Evolutionary conservation across 192 early-diverging fungal species (phyloP).

Genomic region (Coemansia sp.): DNA sequence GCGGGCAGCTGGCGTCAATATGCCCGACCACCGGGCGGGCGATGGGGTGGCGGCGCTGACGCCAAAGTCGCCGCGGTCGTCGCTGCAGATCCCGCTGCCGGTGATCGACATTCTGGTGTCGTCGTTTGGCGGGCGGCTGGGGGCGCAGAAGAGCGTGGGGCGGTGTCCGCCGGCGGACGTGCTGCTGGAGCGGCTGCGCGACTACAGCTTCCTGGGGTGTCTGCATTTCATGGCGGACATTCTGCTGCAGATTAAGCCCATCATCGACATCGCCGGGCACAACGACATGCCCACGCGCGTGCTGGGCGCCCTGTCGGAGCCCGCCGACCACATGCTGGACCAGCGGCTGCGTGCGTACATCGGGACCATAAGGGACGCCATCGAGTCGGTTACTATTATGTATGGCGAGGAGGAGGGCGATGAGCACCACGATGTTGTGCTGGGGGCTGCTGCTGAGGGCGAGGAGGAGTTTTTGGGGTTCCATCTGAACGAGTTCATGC

Average conservation of each 20-base stretch:
- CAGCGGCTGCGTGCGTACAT: conserved; percentile 41
- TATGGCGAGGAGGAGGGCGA: conserved; percentile 40
- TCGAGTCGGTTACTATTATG: conserved; percentile 49
- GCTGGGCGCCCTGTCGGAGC: conserved; percentile 23
- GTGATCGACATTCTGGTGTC: conserved; percentile 41
- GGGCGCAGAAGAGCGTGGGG: conserved; percentile 34
- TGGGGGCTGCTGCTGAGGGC: not conserved
- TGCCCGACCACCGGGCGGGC: conserved; percentile 10
- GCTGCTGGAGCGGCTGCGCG: conserved; percentile 34
- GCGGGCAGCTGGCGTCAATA: conserved; percentile 13
- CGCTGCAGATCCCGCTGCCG: conserved; percentile 44
- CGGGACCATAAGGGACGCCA: conserved; percentile 33
- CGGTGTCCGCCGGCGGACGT: conserved; percentile 41
- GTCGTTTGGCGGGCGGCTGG: conserved; percentile 22
- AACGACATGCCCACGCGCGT: conserved; percentile 32
- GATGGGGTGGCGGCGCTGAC: not conserved
- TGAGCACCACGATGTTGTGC: conserved; percentile 6
- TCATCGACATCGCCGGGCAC: conserved; percentile 29
- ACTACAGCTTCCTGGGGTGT: conserved; percentile 49
- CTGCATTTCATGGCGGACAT: conserved; percentile 52
- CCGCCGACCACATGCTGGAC: conserved; percentile 29
- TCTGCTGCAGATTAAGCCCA: conserved; percentile 38
- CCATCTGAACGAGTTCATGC: conserved; percentile 52
- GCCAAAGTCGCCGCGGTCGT: conserved; percentile 33
- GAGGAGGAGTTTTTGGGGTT: conserved; percentile 43